phyloP scores from a whole-genome alignment of 495 filamentous ascomycete species.

The Daldinia concentrica region DNA sequence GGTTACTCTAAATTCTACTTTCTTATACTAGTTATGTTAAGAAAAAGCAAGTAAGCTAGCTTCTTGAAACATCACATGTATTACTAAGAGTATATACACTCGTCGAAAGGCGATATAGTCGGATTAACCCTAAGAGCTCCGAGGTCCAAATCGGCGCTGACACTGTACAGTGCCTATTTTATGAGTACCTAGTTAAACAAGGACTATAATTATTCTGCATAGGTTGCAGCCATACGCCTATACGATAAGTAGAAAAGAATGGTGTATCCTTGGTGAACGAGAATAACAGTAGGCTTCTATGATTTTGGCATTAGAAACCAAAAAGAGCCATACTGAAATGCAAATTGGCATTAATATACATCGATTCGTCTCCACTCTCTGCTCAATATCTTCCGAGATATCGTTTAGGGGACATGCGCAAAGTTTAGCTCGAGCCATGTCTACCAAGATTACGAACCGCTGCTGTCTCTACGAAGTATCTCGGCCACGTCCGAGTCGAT shows the following conservation, averaged over 20 bases:
- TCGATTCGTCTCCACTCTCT: not conserved
- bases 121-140: no score
- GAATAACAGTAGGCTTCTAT: not conserved
- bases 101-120: no score
- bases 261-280: not conserved
- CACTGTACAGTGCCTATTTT: not conserved
- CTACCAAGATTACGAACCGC: constrained; percentile 1
- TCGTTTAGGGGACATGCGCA: not conserved
- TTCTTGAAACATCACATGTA: no score
- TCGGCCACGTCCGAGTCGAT: constrained; percentile 87
- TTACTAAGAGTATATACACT: no score
- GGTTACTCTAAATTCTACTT: no score
- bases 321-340: not conserved
- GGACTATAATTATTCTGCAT: not conserved
- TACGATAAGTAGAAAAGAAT: not conserved
- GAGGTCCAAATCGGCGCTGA: not conserved
- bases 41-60: no score
- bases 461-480: constrained; percentile 68
- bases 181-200: not conserved
- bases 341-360: constrained; percentile 14
- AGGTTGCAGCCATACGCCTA: not conserved
- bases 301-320: not conserved
- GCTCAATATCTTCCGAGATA: not conserved
- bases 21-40: no score
- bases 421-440: not conserved